A percentile compares a stretch with the other conserved stretches of the same genome.
These are phyloP conservation scores for Metrosideros polymorpha DNA, from an alignment of 441 rosid species.

Conservation along the genomic window DNA sequence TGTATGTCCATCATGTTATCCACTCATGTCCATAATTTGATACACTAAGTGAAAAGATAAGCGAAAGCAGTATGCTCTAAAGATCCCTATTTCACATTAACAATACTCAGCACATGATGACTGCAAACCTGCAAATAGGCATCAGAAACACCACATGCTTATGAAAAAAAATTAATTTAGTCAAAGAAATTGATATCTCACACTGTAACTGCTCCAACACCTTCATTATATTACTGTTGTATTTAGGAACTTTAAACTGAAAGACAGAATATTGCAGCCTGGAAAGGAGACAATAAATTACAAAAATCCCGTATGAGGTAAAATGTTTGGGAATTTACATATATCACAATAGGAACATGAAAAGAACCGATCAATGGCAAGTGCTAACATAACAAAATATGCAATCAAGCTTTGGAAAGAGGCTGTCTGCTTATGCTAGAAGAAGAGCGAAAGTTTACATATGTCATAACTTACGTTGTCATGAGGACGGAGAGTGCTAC, in stretches of 20 bases:
- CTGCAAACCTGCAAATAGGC: neutral
- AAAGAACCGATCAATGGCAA: neutral
- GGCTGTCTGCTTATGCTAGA: neutral
- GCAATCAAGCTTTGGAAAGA: neutral
- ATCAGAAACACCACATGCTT: neutral
- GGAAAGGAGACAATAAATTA: neutral
- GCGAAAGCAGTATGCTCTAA: neutral
- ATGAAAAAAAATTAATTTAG: neutral
- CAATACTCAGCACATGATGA: neutral
- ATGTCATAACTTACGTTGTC: constrained; percentile 60
- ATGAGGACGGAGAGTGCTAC: constrained; percentile 96
- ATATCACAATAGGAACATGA: neutral
- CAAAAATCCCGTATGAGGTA: neutral
- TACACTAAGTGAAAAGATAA: neutral
- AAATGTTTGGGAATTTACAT: neutral
- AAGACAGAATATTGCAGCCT: neutral
- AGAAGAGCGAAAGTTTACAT: neutral
- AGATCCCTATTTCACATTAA: neutral
- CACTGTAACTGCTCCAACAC: neutral
- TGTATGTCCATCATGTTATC: neutral
- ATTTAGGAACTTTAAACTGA: neutral
- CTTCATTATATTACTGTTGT: neutral
- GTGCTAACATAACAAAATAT: neutral
- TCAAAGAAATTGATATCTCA: neutral
- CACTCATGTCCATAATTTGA: neutral